phyloP scores from a whole-genome alignment of 106 monocot genomes.

The Ottelia alismoides region DNA sequence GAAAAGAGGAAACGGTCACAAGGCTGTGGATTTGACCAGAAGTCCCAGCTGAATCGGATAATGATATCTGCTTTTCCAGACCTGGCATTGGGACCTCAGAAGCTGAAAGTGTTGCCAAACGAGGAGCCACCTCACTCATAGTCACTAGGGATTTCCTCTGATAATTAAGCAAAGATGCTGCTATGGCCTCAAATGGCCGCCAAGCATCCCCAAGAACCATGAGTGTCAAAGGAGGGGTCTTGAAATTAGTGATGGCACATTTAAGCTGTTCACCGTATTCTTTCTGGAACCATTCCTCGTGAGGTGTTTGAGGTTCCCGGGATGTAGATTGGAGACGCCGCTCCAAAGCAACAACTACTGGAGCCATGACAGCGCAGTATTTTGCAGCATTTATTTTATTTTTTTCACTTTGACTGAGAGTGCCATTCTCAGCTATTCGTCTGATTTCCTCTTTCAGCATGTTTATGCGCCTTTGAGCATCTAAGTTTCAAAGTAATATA shows the following conservation, averaged over 20 bases:
- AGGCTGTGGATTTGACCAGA: slow-evolving; percentile 24
- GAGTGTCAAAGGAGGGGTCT: slow-evolving; percentile 63
- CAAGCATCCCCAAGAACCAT: slow-evolving; percentile 60
- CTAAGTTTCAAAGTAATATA: too few species aligned
- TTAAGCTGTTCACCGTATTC: slow-evolving; percentile 67
- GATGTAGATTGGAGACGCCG: slow-evolving; percentile 88
- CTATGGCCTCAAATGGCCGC: slow-evolving; percentile 71
- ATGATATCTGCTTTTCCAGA: slow-evolving; percentile 64
- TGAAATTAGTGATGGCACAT: slow-evolving; percentile 62
- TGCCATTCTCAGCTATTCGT: slow-evolving; percentile 66
- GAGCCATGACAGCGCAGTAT: slow-evolving; percentile 96
- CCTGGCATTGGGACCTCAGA: slow-evolving; percentile 98
- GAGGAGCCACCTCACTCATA: slow-evolving; percentile 77
- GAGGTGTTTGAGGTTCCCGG: slow-evolving; percentile 67
- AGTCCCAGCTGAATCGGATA: slow-evolving; percentile 11
- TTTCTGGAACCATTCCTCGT: slow-evolving; percentile 85
- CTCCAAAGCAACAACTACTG: slow-evolving; percentile 88
- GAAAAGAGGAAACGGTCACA: slow-evolving; percentile 79
- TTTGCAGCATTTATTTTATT: slow-evolving; percentile 86
- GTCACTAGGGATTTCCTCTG: slow-evolving; percentile 57
- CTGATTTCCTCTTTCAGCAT: slow-evolving; percentile 85
- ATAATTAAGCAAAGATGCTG: slow-evolving; percentile 65
- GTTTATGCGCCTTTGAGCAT: slow-evolving; percentile 84
- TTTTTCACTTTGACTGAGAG: slow-evolving; percentile 67
- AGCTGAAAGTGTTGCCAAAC: slow-evolving; percentile 46